Percentiles rank a stretch among this genome's conserved stretches.
Evolutionary conservation across 345 rosid species (phyloP).

Genomic region (Citrus trifoliata): DNA sequence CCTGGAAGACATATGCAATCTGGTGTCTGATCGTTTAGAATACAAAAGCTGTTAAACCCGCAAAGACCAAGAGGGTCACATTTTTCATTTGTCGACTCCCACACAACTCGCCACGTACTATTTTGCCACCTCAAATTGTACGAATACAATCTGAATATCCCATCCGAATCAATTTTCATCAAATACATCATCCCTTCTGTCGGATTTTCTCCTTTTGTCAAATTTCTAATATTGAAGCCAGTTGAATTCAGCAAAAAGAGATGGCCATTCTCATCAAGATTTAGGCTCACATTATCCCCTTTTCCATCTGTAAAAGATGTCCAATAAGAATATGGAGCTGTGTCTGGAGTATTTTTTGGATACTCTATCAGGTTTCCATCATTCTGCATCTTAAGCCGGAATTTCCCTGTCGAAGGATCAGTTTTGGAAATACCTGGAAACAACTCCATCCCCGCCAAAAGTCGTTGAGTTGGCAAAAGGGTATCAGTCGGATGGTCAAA

Average conservation of each 20-base stretch:
- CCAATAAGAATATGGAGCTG: neutral
- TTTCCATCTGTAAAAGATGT: too few relatives aligned
- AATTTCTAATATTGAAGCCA: neutral
- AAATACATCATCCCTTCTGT: neutral
- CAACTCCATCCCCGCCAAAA: slow-evolving; percentile 3
- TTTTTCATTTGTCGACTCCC: slow-evolving; percentile 1
- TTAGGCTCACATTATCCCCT: neutral
- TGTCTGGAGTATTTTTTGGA: neutral
- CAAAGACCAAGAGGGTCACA: slow-evolving; percentile 20
- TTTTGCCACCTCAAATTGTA: neutral
- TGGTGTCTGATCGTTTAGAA: neutral
- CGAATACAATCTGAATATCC: neutral
- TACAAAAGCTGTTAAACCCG: slow-evolving; percentile 28
- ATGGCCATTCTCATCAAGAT: neutral
- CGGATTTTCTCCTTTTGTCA: neutral
- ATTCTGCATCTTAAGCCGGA: slow-evolving; percentile 14
- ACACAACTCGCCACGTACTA: neutral
- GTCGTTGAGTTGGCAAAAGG: slow-evolving; percentile 13
- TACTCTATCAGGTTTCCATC: slow-evolving; percentile 25
- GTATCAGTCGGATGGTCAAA: slow-evolving; percentile 12
- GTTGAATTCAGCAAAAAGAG: slow-evolving; percentile 11
- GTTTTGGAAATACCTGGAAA: slow-evolving; percentile 9
- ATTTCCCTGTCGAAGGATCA: slow-evolving; percentile 12
- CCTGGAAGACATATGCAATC: slow-evolving; percentile 20
- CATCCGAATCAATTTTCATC: slow-evolving; percentile 1